Base-by-base conservation (phyloP, 768 basidiomycete species). In the Serendipita sp. region DNA sequence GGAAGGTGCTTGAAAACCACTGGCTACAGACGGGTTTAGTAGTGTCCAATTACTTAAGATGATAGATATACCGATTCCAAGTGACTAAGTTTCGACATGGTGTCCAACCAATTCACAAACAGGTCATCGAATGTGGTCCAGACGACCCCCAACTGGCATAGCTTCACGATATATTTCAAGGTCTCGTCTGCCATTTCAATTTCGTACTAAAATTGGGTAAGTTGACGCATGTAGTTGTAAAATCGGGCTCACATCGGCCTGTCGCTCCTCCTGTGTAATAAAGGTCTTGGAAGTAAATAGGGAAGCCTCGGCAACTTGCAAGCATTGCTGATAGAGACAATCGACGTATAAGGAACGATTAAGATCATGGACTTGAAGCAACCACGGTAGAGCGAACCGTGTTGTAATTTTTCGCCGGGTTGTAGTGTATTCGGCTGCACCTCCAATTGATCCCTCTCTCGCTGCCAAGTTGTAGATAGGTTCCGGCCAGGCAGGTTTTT, bases 351-450 rank as follows among this genome's bases (percentile, higher is more conserved):
- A 69, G 1, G 70, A 71, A 20, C 78, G 66, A 67, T 86, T 82
- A 61, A 81, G 79, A 56, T 83, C 76, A 70, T 88, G 85, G 26
- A 90, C 71, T 41, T 84, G 82, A 30, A 77, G 73, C 45, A 91
- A 73, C 90, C 90, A 92, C 22, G 78, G 79, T 17, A 75, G 69
- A 14, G 78, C 84, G 69, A 86, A 88, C 65, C 74, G 77, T 20
- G 71, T 67, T 60, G 82, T 71, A 22, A 91, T 71, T 1, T 74
- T 71, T 42, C 79, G 76, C 42, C 88, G 75, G 26, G 79, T 75
- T 16, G 80, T 78, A 48, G 88, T 74, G 69, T 89, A 91, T 65
- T 86, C 83, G 20, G 85, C 81, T 0, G 88, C 85, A 58, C 65
- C 31, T 41, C 62, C 24, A 26, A 44, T 16, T 24, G 28, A 16